Evolutionary conservation across 306 rosid genomes (phyloP).

Genomic region (Sicyos edulis): DNA sequence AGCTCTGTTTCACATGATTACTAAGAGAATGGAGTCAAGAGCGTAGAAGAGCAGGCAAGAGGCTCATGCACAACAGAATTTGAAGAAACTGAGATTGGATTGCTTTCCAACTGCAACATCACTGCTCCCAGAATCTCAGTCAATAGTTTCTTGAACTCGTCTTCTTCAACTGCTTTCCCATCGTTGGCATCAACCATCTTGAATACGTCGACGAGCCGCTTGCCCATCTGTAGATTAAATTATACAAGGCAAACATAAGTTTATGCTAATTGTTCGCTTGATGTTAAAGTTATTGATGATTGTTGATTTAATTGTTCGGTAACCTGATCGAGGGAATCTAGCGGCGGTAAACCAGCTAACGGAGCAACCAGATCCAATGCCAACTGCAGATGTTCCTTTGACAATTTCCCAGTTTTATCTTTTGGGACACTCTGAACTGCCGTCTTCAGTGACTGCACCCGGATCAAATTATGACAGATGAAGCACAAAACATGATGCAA

Average conservation of each 20-base stretch:
- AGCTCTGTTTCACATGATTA: slow-evolving; percentile 19
- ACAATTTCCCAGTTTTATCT: slow-evolving; percentile 64
- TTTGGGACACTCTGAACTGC: slow-evolving; percentile 56
- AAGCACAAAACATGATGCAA: background rate
- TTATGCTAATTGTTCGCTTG: background rate
- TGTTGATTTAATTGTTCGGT: slow-evolving; percentile 13
- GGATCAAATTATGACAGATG: background rate
- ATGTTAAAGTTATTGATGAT: slow-evolving; percentile 1
- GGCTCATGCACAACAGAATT: slow-evolving; percentile 91
- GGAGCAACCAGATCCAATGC: slow-evolving; percentile 63
- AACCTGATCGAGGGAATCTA: slow-evolving; percentile 78
- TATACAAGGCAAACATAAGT: background rate
- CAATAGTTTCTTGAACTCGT: slow-evolving; percentile 74
- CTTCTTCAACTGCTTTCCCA: slow-evolving; percentile 55
- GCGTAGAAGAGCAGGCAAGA: slow-evolving; percentile 58
- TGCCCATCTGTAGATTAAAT: slow-evolving; percentile 62
- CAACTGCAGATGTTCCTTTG: slow-evolving; percentile 53
- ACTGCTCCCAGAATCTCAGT: slow-evolving; percentile 54
- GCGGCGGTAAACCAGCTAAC: slow-evolving; percentile 79
- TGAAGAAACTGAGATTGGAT: slow-evolving; percentile 60
- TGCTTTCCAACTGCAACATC: slow-evolving; percentile 76
- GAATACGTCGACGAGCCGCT: slow-evolving; percentile 42
- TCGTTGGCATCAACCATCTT: slow-evolving; percentile 54
- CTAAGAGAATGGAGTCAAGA: slow-evolving; percentile 49
- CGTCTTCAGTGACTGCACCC: slow-evolving; percentile 54